phyloP scores from a whole-genome alignment of 345 rosid species.

The Pugionium dolabratum region DNA sequence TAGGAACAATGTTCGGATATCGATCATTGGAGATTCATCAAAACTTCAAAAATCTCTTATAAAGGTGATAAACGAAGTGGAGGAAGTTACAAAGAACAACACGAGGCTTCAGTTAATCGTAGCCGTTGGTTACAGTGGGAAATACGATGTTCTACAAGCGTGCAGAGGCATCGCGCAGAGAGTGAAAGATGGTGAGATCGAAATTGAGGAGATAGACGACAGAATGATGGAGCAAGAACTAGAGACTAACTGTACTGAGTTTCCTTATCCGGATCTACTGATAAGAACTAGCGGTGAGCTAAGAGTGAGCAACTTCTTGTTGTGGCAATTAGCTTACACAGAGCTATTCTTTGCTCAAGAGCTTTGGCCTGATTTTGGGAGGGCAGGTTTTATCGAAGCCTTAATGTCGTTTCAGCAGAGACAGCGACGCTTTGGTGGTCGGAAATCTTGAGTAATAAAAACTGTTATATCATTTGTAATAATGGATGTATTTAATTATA shows the following conservation, averaged over 20 bases:
- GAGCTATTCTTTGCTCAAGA: constrained; percentile 66
- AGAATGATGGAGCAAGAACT: constrained; percentile 61
- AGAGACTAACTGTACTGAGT: constrained; percentile 61
- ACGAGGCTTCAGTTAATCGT: constrained; percentile 60
- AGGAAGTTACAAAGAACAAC: constrained; percentile 53
- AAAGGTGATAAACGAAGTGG: constrained; percentile 44
- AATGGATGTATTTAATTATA: neutral
- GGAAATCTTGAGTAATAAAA: constrained; percentile 38
- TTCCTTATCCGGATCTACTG: constrained; percentile 66
- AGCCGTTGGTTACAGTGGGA: constrained; percentile 81
- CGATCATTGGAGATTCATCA: constrained; percentile 65
- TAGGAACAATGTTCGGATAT: constrained; percentile 42
- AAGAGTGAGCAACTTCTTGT: constrained; percentile 76
- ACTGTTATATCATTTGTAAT: constrained; percentile 26
- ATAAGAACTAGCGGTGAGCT: constrained; percentile 82
- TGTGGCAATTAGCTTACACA: constrained; percentile 83
- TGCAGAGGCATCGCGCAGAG: constrained; percentile 60
- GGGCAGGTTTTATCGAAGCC: constrained; percentile 56
- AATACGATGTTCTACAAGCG: constrained; percentile 66
- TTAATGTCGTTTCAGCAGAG: constrained; percentile 67
- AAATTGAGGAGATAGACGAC: constrained; percentile 57
- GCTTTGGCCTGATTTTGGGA: constrained; percentile 84
- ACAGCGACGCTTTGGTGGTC: constrained; percentile 67
- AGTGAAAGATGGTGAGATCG: constrained; percentile 52
- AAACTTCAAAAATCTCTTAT: constrained; percentile 54